Evolutionary conservation across 495 filamentous ascomycete genomes (phyloP).

Genomic region (Neurospora pannonica): DNA sequence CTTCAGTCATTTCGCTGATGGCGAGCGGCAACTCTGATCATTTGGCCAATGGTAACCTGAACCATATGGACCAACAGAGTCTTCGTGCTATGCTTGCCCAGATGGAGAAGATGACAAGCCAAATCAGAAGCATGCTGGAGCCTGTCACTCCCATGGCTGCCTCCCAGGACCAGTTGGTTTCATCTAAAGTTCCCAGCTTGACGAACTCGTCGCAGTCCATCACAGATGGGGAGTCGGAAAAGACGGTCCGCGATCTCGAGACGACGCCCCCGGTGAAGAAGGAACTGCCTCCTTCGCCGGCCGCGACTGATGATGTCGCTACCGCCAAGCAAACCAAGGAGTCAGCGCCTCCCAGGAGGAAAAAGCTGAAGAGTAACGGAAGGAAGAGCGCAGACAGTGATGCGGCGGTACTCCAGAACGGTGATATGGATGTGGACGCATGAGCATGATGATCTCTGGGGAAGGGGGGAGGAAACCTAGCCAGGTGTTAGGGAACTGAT

Average conservation of each 20-base stretch:
- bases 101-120: conserved; percentile 14
- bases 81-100: conserved; percentile 26
- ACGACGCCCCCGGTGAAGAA: conserved; percentile 9
- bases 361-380: background rate
- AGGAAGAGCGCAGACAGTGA: background rate
- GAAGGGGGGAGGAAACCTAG: background rate
- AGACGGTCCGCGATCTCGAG: background rate
- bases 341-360: background rate
- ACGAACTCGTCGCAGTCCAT: background rate
- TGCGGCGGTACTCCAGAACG: background rate
- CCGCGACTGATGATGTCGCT: conserved; percentile 17
- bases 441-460: background rate
- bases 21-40: conserved; percentile 22
- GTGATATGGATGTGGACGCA: background rate
- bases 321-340: conserved; percentile 13
- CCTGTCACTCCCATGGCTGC: background rate
- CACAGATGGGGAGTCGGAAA: background rate
- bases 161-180: background rate
- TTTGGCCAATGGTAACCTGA: conserved; percentile 13
- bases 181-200: background rate
- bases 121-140: conserved; percentile 7
- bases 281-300: conserved; percentile 11
- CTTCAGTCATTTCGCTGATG: conserved; percentile 23
- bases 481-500: background rate
- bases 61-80: conserved; percentile 21